A percentile compares a stretch with the other conserved stretches of the same genome.
phyloP scores from a whole-genome alignment of 257 asterid species.

The Salvia rosmarinus region DNA sequence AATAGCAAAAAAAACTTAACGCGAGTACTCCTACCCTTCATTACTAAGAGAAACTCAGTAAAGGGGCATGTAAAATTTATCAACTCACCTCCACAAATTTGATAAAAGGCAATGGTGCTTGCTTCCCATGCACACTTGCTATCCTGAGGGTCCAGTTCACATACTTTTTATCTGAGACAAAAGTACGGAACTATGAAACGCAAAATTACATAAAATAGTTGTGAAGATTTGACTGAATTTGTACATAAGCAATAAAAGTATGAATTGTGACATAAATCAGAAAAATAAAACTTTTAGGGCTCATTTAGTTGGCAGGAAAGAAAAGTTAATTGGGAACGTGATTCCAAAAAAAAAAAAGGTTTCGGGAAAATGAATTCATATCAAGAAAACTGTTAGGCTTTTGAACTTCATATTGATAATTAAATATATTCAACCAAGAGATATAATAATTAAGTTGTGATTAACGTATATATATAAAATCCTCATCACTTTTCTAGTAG shows the following conservation, averaged over 20 bases:
- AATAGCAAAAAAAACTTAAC: not conserved
- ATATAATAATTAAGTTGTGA: no score
- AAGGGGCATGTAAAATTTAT: not conserved
- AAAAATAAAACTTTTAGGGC: not conserved
- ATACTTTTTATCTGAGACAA: conserved; percentile 68
- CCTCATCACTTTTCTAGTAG: no score
- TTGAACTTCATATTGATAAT: no score
- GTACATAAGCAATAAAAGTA: conserved; percentile 25
- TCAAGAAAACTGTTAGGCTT: no score
- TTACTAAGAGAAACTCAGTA: not conserved
- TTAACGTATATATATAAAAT: no score
- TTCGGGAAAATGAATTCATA: no score
- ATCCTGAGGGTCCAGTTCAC: conserved; percentile 87
- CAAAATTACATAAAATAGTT: conserved; percentile 26
- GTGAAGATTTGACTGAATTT: conserved; percentile 8
- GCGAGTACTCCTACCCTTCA: not conserved
- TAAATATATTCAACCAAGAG: no score
- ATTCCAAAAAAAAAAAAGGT: no score
- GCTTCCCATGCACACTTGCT: conserved; percentile 87
- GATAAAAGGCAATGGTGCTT: conserved; percentile 83
- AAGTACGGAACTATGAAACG: conserved; percentile 31
- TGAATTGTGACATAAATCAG: not conserved
- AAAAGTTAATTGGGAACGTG: no score
- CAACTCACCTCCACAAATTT: conserved; percentile 73
- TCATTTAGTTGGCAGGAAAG: no score